A percentile compares a stretch with the other conserved stretches of the same genome.
Conservation (phyloP, 192 early-diverging fungal genomes). For the Geranomyces variabilis region DNA sequence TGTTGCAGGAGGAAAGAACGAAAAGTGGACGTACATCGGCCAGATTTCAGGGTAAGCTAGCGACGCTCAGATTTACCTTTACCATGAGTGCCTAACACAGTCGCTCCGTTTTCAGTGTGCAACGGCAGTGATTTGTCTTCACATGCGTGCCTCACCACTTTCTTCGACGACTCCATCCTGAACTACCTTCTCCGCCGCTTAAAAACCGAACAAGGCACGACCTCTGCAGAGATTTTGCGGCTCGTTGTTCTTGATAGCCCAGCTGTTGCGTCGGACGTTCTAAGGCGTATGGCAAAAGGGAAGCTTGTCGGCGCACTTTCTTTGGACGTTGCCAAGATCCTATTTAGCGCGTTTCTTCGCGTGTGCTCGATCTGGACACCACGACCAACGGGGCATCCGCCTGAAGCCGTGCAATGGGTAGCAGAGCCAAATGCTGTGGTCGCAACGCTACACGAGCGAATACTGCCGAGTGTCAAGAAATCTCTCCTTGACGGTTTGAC, state of each 20-base stretch:
- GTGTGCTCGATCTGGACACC: too few relatives aligned
- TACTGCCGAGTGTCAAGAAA: neutral
- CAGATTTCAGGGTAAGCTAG: neutral
- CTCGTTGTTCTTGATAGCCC: neutral
- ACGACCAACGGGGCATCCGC: too few relatives aligned
- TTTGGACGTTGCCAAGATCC: too few relatives aligned
- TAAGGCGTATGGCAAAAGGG: too few relatives aligned
- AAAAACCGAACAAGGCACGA: neutral
- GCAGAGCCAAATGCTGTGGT: neutral
- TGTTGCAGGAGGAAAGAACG: neutral
- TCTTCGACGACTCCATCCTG: conserved; percentile 35
- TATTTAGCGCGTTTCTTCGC: too few relatives aligned
- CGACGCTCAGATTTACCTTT: too few relatives aligned
- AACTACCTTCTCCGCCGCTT: conserved; percentile 17
- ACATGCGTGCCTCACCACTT: conserved; percentile 29
- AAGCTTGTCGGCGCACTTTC: too few relatives aligned
- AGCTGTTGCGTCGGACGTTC: too few relatives aligned
- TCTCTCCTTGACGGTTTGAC: neutral
- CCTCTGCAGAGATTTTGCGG: conserved; percentile 5
- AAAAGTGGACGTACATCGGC: neutral
- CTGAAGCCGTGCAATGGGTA: too few relatives aligned
- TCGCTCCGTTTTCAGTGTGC: too few relatives aligned
- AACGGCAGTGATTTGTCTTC: neutral
- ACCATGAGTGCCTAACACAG: too few relatives aligned
- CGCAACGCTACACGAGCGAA: neutral